phyloP scores from a whole-genome alignment of 2,329 filamentous ascomycete genomes.

The Pyrenophora seminiperda region DNA sequence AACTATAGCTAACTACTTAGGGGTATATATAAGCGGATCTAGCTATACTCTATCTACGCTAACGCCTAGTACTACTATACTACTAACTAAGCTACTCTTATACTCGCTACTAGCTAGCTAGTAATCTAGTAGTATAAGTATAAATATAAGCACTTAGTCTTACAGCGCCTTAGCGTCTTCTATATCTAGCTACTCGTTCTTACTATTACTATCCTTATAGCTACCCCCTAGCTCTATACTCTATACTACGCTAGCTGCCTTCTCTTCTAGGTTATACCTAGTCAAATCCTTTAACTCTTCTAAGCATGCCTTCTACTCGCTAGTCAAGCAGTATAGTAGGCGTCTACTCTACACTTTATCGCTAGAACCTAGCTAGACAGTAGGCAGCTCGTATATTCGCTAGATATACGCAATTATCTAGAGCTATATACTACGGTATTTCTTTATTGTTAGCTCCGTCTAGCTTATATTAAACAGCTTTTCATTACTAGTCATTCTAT shows the following conservation, averaged over 20 bases:
- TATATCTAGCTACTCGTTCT: neutral
- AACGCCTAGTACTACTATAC: conserved; percentile 11
- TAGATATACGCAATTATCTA: conserved; percentile 13
- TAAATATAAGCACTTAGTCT: conserved; percentile 5
- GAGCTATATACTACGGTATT: conserved; percentile 8
- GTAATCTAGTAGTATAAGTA: conserved; percentile 13
- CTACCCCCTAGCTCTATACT: too few relatives aligned
- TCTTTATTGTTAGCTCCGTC: conserved; percentile 11
- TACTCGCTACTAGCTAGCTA: conserved; percentile 9
- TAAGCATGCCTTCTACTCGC: conserved; percentile 4
- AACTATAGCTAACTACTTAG: conserved; percentile 4
- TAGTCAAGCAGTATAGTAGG: conserved; percentile 2
- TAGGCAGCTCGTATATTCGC: conserved; percentile 6
- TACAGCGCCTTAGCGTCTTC: conserved; percentile 5
- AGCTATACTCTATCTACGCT: conserved; percentile 4
- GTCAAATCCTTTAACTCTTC: conserved; percentile 3
- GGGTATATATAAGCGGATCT: conserved; percentile 11
- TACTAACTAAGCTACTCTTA: conserved; percentile 11
- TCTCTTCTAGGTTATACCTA: neutral
- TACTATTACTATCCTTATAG: neutral
- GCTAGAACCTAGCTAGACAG: neutral
- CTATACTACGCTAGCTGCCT: too few relatives aligned
- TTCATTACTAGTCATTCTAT: neutral
- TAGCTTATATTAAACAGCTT: too few relatives aligned
- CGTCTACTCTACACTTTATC: neutral